These are phyloP conservation scores for Salix exigua DNA, from an alignment of 345 rosid species.

Conservation along the genomic window DNA sequence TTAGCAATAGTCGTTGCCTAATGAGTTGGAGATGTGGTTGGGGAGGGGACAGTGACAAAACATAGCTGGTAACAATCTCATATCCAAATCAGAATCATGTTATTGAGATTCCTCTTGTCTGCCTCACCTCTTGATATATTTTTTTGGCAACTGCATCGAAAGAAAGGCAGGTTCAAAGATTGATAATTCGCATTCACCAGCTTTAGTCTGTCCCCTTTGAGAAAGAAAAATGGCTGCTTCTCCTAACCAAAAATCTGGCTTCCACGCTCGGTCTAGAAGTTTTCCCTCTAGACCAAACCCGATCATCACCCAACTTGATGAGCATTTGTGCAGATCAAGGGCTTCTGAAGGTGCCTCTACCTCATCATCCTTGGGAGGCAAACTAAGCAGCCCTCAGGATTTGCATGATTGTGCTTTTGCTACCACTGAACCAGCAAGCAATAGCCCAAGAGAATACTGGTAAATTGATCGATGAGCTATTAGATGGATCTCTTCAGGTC, in stretches of 20 bases:
- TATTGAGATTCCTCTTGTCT: not conserved
- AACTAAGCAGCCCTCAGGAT: not conserved
- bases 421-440: not conserved
- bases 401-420: not conserved
- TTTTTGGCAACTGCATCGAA: not conserved
- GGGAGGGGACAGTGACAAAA: not conserved
- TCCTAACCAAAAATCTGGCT: not conserved
- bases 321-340: not conserved
- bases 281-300: not conserved
- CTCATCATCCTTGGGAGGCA: not conserved
- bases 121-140: not conserved
- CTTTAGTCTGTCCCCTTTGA: not conserved
- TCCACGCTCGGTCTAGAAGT: not conserved
- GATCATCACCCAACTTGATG: not conserved
- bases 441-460: not conserved
- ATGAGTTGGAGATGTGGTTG: not conserved
- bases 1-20: not conserved
- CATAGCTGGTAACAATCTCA: not conserved
- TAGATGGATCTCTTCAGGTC: too few species aligned
- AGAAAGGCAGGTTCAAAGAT: not conserved
- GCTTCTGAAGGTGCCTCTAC: not conserved
- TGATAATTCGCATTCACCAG: not conserved
- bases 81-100: not conserved
- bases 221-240: not conserved
- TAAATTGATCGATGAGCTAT: not conserved